These are phyloP conservation scores for Colletotrichum musae DNA, from an alignment of 2,329 filamentous ascomycete genomes.

Conservation along the genomic window DNA sequence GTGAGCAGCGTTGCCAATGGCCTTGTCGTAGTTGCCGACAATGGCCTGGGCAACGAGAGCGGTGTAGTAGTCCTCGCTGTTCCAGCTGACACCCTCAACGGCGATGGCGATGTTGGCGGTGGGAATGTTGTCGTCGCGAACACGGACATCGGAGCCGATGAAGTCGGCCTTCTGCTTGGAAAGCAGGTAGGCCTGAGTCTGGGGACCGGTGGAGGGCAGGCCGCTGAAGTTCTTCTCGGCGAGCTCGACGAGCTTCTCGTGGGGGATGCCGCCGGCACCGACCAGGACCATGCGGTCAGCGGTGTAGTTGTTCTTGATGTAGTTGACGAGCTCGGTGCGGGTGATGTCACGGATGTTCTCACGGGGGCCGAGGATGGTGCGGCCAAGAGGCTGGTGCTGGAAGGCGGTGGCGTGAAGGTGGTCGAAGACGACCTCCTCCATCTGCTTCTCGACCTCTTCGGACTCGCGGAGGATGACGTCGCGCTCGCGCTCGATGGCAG, in stretches of 20 bases:
- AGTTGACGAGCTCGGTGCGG: conserved; percentile 89
- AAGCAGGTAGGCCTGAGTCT: conserved; percentile 80
- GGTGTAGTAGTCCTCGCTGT: conserved; percentile 99
- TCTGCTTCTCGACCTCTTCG: conserved; percentile 99
- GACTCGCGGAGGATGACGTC: conserved; percentile 99
- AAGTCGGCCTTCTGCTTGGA: conserved; percentile 95
- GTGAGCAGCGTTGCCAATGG: conserved; percentile 97
- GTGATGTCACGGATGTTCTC: conserved; percentile 98
- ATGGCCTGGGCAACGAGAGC: conserved; percentile 98
- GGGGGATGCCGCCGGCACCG: conserved; percentile 92
- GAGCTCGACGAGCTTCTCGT: conserved; percentile 93
- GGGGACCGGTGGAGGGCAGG: conserved; percentile 82
- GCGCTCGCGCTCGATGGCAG: conserved; percentile 95
- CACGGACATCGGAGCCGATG: conserved; percentile 93
- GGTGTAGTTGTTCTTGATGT: conserved; percentile 99
- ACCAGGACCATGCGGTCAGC: conserved; percentile 99
- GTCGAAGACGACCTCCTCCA: conserved; percentile 99
- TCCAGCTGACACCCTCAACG: conserved; percentile 99
- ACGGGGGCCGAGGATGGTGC: conserved; percentile 96
- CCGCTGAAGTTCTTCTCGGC: conserved; percentile 95
- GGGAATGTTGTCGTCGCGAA: conserved; percentile 95
- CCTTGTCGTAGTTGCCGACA: conserved; percentile 99
- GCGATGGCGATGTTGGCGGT: conserved; percentile 98
- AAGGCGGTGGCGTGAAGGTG: conserved; percentile 98
- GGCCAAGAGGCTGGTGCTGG: conserved; percentile 95